Evolutionary conservation across 371 early-diverging fungal genomes (phyloP).

Genomic region (Zopfochytrium polystomum): DNA sequence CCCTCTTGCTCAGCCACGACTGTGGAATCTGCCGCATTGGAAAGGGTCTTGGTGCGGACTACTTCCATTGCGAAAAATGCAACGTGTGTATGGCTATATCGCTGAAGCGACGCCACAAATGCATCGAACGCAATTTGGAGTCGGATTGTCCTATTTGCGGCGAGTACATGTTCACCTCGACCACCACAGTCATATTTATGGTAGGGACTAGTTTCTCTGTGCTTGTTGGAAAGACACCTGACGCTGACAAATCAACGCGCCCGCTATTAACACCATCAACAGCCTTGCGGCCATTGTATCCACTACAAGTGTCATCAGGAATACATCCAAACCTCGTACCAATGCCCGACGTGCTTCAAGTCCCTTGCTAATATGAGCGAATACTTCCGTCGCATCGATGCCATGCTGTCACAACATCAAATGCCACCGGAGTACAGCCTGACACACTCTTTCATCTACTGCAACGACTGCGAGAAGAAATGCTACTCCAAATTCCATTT

Average conservation of each 20-base stretch:
- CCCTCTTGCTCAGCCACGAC: constrained; percentile 46
- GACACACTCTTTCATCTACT: constrained; percentile 70
- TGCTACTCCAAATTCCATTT: constrained; percentile 86
- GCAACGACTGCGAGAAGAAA: constrained; percentile 94
- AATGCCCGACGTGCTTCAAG: constrained; percentile 95
- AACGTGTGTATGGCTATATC: constrained; percentile 85
- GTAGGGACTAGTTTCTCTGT: constrained; percentile 43
- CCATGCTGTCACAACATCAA: constrained; percentile 71
- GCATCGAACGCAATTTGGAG: constrained; percentile 89
- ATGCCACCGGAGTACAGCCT: constrained; percentile 91
- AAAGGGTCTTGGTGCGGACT: constrained; percentile 72
- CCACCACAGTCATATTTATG: constrained; percentile 81
- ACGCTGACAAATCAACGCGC: too few species aligned
- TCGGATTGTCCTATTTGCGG: constrained; percentile 97
- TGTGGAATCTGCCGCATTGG: constrained; percentile 95
- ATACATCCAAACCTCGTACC: constrained; percentile 83
- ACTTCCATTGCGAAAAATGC: constrained; percentile 93
- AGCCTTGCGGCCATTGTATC: constrained; percentile 95
- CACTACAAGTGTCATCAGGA: constrained; percentile 84
- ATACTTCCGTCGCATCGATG: constrained; percentile 82
- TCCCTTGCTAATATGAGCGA: constrained; percentile 82
- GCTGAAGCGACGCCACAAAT: constrained; percentile 80
- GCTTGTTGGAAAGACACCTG: too few species aligned
- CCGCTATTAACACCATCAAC: too few species aligned
- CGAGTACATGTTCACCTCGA: constrained; percentile 89